phyloP scores from a whole-genome alignment of 2,329 filamentous ascomycete genomes.

The Alternaria dauci region DNA sequence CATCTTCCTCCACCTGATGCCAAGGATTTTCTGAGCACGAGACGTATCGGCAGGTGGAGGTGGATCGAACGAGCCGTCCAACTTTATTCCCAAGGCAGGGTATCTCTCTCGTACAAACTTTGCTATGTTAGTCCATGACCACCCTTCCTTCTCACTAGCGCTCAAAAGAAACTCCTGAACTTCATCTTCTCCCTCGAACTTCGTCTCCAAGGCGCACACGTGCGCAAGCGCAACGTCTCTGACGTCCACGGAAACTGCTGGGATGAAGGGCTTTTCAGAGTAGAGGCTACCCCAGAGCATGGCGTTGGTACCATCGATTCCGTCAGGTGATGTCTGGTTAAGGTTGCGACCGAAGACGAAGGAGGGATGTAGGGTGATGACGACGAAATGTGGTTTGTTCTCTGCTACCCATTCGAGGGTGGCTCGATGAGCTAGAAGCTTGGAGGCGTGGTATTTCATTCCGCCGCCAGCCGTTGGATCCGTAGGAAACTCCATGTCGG shows the following conservation, averaged over 20 bases:
- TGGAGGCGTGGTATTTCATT: slow-evolving; percentile 30
- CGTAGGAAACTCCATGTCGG: slow-evolving; percentile 10
- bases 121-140: slow-evolving; percentile 25
- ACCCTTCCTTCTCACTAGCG: slow-evolving; percentile 7
- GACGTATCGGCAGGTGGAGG: slow-evolving; percentile 14
- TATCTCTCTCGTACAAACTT: slow-evolving; percentile 26
- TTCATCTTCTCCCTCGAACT: background rate
- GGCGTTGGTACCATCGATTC: slow-evolving; percentile 29
- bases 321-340: slow-evolving; percentile 23
- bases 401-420: slow-evolving; percentile 27
- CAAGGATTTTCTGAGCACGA: slow-evolving; percentile 25
- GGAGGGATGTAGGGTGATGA: slow-evolving; percentile 36
- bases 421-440: slow-evolving; percentile 41
- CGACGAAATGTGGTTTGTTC: slow-evolving; percentile 29
- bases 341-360: slow-evolving; percentile 37
- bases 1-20: slow-evolving; percentile 22
- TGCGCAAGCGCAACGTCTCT: slow-evolving; percentile 40
- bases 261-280: slow-evolving; percentile 19
- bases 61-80: slow-evolving; percentile 11
- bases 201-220: slow-evolving; percentile 21
- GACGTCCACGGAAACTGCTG: slow-evolving; percentile 30
- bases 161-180: background rate
- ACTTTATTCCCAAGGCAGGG: slow-evolving; percentile 18
- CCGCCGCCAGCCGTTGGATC: slow-evolving; percentile 9
- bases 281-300: slow-evolving; percentile 24